phyloP scores from a whole-genome alignment of 371 early-diverging fungal genomes.

The Mucor plumbeus region DNA sequence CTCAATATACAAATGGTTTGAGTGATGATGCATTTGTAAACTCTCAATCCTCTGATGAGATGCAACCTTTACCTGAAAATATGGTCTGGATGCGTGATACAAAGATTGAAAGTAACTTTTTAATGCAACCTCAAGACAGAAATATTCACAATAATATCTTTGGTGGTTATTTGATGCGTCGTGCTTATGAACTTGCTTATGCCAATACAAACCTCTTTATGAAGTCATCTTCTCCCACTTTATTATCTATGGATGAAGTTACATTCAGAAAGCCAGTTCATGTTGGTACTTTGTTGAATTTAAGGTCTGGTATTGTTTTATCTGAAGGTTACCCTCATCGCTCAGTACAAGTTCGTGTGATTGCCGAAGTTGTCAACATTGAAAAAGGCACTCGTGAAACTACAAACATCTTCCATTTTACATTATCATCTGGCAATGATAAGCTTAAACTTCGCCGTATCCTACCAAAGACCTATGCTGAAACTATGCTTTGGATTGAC shows the following conservation, averaged over 20 bases:
- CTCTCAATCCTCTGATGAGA: slow-evolving; percentile 23
- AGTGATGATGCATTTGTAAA: slow-evolving; percentile 17
- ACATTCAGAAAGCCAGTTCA: slow-evolving; percentile 85
- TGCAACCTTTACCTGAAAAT: slow-evolving; percentile 51
- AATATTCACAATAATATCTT: slow-evolving; percentile 95
- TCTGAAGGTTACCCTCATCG: slow-evolving; percentile 54
- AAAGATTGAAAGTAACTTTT: slow-evolving; percentile 67
- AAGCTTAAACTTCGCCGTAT: slow-evolving; percentile 32
- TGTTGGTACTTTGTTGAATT: slow-evolving; percentile 78
- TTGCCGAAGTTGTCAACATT: slow-evolving; percentile 80
- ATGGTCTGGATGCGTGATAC: slow-evolving; percentile 90
- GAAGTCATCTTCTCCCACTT: slow-evolving; percentile 46
- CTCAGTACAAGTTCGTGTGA: slow-evolving; percentile 71
- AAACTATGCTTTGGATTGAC: slow-evolving; percentile 74
- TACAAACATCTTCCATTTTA: slow-evolving; percentile 86
- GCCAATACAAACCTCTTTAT: slow-evolving; percentile 71
- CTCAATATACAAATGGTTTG: slow-evolving; percentile 42
- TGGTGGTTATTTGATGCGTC: slow-evolving; percentile 82
- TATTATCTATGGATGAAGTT: slow-evolving; percentile 87
- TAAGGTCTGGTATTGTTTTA: slow-evolving; percentile 74
- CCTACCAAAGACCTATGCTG: slow-evolving; percentile 75
- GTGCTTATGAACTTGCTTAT: slow-evolving; percentile 84
- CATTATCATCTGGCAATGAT: slow-evolving; percentile 52
- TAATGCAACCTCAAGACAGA: slow-evolving; percentile 86
- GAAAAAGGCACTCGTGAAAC: slow-evolving; percentile 56